phyloP scores from a whole-genome alignment of 768 basidiomycete genomes.

The Suillus luteus region DNA sequence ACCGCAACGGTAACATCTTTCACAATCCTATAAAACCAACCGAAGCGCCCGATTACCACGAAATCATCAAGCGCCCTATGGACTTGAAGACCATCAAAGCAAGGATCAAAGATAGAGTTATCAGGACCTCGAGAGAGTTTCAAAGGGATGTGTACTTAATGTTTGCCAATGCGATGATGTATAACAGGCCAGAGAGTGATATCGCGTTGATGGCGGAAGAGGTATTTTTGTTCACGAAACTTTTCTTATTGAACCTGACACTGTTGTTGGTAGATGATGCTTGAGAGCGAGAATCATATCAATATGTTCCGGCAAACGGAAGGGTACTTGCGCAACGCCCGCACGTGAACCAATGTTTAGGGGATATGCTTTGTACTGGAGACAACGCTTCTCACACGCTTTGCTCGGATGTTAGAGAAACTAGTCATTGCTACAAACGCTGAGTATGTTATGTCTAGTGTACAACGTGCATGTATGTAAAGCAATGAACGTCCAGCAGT shows the following conservation, averaged over 20 bases:
- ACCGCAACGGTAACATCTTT: constrained; percentile 88
- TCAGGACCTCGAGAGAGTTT: constrained; percentile 81
- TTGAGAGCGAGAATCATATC: constrained; percentile 67
- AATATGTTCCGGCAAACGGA: constrained; percentile 76
- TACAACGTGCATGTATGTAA: constrained; percentile 6
- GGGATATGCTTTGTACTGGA: neutral
- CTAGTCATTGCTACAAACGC: neutral
- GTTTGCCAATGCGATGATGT: constrained; percentile 98
- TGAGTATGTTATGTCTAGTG: constrained; percentile 1
- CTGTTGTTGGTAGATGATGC: constrained; percentile 60
- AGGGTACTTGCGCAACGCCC: constrained; percentile 55
- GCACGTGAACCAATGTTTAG: constrained; percentile 20
- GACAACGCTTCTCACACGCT: neutral
- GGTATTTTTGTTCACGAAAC: constrained; percentile 34
- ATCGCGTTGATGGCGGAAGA: constrained; percentile 92
- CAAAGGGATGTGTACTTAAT: constrained; percentile 90
- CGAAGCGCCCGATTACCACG: constrained; percentile 90
- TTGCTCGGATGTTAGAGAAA: neutral
- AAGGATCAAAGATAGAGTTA: constrained; percentile 81
- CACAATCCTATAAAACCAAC: constrained; percentile 85
- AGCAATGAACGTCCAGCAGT: constrained; percentile 3
- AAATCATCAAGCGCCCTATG: constrained; percentile 93
- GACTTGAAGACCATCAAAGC: constrained; percentile 91
- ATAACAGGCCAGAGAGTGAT: constrained; percentile 84
- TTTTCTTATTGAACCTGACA: neutral